Evolutionary conservation across 1,284 basidiomycete species (phyloP).

Genomic region (Trametes polyzona): DNA sequence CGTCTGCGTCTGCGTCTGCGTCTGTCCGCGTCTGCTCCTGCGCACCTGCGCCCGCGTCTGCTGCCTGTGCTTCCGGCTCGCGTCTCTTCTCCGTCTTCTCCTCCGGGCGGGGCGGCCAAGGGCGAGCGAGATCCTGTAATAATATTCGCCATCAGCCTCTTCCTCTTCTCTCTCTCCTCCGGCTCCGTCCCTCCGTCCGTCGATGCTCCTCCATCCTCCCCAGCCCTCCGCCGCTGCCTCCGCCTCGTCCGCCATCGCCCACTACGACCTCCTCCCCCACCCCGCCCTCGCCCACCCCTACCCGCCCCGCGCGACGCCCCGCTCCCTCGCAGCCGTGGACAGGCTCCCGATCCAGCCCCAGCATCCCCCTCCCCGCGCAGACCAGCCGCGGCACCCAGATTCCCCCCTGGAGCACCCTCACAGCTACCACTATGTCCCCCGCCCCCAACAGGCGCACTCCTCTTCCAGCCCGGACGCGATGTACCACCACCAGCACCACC

Average conservation of each 20-base stretch:
- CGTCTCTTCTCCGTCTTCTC: no score
- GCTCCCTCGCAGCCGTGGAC: constrained; percentile 25
- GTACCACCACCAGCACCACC: constrained; percentile 20
- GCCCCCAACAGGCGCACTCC: constrained; percentile 19
- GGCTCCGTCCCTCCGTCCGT: constrained; percentile 15
- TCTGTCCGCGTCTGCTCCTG: no score
- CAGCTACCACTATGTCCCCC: constrained; percentile 26
- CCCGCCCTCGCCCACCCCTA: constrained; percentile 5
- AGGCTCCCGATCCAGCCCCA: constrained; percentile 11
- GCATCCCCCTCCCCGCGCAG: constrained; percentile 1
- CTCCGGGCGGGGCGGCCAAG: not conserved
- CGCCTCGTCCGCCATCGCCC: constrained; percentile 19
- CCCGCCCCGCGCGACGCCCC: constrained; percentile 19
- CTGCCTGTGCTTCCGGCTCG: no score
- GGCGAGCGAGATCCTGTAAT: constrained; percentile 6
- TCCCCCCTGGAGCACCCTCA: constrained; percentile 18
- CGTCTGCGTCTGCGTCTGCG: not conserved
- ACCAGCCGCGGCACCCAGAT: constrained; percentile 11
- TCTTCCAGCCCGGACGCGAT: constrained; percentile 20
- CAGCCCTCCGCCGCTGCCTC: constrained; percentile 17
- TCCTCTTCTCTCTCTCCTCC: constrained; percentile 14
- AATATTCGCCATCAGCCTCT: constrained; percentile 13
- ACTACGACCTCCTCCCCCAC: constrained; percentile 20
- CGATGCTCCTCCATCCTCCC: constrained; percentile 28
- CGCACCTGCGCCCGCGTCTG: no score